Conservation (phyloP, 305 asterid species). For the Solanum hybrid region DNA sequence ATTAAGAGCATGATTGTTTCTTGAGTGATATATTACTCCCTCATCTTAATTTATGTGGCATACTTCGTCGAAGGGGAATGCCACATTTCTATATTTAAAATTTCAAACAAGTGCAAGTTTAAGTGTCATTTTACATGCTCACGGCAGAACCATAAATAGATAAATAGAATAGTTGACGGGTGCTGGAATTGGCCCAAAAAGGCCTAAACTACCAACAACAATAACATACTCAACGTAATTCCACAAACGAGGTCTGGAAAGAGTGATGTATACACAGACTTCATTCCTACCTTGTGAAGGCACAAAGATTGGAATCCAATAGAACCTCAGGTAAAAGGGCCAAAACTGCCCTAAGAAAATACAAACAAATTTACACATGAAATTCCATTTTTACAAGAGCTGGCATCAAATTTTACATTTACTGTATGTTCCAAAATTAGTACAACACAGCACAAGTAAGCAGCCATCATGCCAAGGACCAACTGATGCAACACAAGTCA, state of each 20-base stretch:
- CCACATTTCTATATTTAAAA: too few species aligned
- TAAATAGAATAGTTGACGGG: background rate
- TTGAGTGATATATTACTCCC: background rate
- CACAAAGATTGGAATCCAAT: background rate
- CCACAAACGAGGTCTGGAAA: background rate
- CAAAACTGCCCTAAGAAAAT: background rate
- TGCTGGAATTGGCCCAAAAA: background rate
- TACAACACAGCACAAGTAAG: background rate
- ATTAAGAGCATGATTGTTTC: background rate
- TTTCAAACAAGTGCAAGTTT: background rate
- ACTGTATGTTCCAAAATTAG: background rate
- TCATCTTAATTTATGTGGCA: background rate
- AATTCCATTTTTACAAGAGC: background rate
- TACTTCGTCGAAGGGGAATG: background rate
- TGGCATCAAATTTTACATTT: background rate
- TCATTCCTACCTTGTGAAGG: background rate
- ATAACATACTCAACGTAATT: background rate
- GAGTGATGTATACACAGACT: accelerated
- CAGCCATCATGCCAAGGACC: background rate
- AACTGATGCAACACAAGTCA: background rate
- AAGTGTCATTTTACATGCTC: background rate
- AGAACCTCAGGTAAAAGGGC: background rate
- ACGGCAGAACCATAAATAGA: background rate
- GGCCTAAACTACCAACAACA: background rate
- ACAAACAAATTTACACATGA: background rate